These are phyloP conservation scores for Skeletonema grethae DNA, from an alignment of 108 stramenopile species.

Conservation along the genomic window DNA sequence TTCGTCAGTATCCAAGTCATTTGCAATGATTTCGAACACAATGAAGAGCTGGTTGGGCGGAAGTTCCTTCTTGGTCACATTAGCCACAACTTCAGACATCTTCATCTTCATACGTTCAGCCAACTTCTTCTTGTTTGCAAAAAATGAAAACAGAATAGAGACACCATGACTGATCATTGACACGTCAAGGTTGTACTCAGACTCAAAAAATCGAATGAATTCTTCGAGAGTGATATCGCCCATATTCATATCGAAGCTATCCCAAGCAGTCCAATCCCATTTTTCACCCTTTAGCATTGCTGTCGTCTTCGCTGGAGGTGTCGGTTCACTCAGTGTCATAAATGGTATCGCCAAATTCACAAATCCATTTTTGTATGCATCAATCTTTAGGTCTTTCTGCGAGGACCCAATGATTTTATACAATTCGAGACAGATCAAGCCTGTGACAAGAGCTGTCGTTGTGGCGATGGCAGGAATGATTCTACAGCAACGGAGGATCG, in stretches of 20 bases:
- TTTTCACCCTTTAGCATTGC: conserved; percentile 88
- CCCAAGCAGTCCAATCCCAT: conserved; percentile 98
- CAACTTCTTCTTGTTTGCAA: conserved; percentile 96
- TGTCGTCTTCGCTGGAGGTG: conserved; percentile 85
- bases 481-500: conserved; percentile 28
- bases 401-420: conserved; percentile 94
- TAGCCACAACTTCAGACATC: conserved; percentile 86
- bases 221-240: conserved; percentile 91
- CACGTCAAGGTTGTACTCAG: conserved; percentile 94
- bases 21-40: conserved; percentile 90
- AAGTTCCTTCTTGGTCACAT: conserved; percentile 91
- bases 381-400: conserved; percentile 87
- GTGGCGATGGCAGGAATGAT: conserved; percentile 99
- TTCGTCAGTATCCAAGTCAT: conserved; percentile 90
- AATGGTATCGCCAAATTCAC: conserved; percentile 95
- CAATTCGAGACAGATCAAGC: conserved; percentile 95
- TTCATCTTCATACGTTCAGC: conserved; percentile 94
- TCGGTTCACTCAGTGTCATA: conserved; percentile 96
- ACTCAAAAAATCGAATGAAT: conserved; percentile 91
- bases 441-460: conserved; percentile 97
- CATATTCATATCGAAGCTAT: conserved; percentile 87
- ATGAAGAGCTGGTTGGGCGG: conserved; percentile 89
- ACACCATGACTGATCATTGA: conserved; percentile 97
- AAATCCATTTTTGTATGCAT: conserved; percentile 96
- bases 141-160: conserved; percentile 95